Evolutionary conservation across 441 rosid genomes (phyloP), one percentile per base, ranked within the genome.

Genomic region (Erodium texanum): DNA sequence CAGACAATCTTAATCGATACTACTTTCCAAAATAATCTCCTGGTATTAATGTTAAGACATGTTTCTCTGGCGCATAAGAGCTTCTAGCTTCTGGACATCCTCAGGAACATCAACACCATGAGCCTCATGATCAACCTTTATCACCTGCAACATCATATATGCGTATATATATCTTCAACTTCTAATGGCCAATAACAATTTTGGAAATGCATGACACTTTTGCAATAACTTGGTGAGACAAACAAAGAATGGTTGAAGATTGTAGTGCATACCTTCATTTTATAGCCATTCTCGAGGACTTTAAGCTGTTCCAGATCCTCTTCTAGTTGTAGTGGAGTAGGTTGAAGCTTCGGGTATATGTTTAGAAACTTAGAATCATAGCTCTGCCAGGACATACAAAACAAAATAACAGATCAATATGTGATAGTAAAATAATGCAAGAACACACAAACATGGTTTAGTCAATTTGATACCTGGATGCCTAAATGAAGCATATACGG

Each of bases 251-350:
- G 54, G 54, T 45, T 15, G 16, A 12, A 45, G 2, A 12, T 12
- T 45, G 54, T 12, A 15, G n/a, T 12, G 4, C 5, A 15, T 75
- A 93, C 97, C 98, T 93, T 93, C 96, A 93, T 93, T 75, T 87
- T 93, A 73, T 89, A 93, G 20, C 98, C 96, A 81, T 93, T 89
- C 79, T 93, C 98, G 50, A 90, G 96, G 66, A 89, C 96, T 85
- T 91, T 93, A 67, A 93, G 93, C 84, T 93, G 98, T 61, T 93
- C 97, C 41, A 93, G 84, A 80, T 93, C 98, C 76, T 93, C 97
- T 74, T 90, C 96, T 48, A 82, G 81, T 81, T 93, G 98, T 73
- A 93, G 75, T 1, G 87, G 96, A 41, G 98, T 90, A 65, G 95
- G 86, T 69, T 75, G 86, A 77, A 93, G 95, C 75, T 86, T 84